Base-by-base conservation (phyloP, 345 rosid species). In the Euphorbia lathyris region DNA sequence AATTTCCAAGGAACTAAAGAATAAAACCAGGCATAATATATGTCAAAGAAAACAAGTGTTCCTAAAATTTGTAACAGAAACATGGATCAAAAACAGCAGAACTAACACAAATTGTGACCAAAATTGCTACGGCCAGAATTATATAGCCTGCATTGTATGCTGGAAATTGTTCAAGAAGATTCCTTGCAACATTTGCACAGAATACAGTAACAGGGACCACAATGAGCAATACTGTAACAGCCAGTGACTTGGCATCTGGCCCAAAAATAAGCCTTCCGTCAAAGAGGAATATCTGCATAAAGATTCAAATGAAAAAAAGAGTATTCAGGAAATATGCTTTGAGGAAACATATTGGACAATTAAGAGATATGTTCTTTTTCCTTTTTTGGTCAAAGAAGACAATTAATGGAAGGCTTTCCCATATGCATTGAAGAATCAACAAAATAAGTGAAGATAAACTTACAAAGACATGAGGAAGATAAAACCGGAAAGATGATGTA, bases 261-360 rank as follows among this genome's bases (percentile, higher is more conserved):
- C 87, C 89, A 62, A 86, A 83, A 40, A 86, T 66, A 63, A 86
- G 67, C 78, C 78, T 83, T 29, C 89, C 89, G 9, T 64, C 32
- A 52, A 77, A 78, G 51, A 83, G 16, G 67, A 86, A 86, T 53
- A 51, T 78, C 90, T 86, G 86, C 74, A 74, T 2, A 70, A 55
- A 17, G 70, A 50, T 70, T 9, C 48, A 60, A 36, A 43, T 9
- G 23, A 29, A 45, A 58, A 60, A 72, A 50, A 36, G 65, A 48
- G 72, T 36, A 53, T 25, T 71, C 16, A 53, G 55, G 30, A 50
- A 63, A 61, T 9, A 34, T 4, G 10, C 55, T 38, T n/a, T 52
- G 27, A 67, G 61, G 12, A 5, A 68, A 63, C 11, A 51, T 10
- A 50, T 30, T 42, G 7, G 43, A 69, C 9, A 58, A 57, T 32